Base-by-base conservation (phyloP, 2,329 filamentous ascomycete species). In the Ceratocystis lukuohia region DNA sequence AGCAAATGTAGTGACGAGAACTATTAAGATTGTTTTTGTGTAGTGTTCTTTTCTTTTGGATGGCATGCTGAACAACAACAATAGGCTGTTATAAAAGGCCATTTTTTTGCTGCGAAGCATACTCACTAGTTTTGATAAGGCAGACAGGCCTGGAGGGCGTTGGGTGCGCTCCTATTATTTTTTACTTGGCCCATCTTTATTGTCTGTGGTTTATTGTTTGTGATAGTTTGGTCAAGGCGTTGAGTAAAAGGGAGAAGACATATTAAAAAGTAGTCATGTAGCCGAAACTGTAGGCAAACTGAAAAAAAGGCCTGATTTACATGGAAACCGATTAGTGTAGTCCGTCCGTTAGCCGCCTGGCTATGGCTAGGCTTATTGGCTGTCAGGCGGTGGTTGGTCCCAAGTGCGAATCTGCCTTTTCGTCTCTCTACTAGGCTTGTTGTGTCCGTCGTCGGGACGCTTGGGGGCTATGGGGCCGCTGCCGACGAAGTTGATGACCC, bases 401-500 rank as follows among this genome's bases (percentile, higher is more conserved):
- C 67, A 50, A 25, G 64, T 59, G 65, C 67, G 65, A n/a, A 61
- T 50, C 15, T 17, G 50, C 71, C 65, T 10, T 41, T 69, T n/a
- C 50, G 68, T 1, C 10, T 22, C 28, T 15, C 45, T n/a, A 0
- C 20, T 15, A 17, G 20, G 65, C 76, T 1, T 72, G 72, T 44
- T 57, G 25, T 45, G 15, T 22, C 3, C 22, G 53, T 33, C 22
- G 6, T 5, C 79, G 12, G 15, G 25, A 7, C 56, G 56, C 30
- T 33, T 59, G 17, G 30, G 8, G 5, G 56, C 28, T 7, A 25
- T 17, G 5, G 48, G 48, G 28, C 12, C 56, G 56, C 17, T 33
- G 28, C 28, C 79, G 3, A 95, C 84, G 74, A 93, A 94, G 46
- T 79, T 78, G 67, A 85, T 74, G 7, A 90, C 83, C 91, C 91